Conservation (phyloP, 202 grass and related monocot species). For the Schoenoplectus tabernaemontani region DNA sequence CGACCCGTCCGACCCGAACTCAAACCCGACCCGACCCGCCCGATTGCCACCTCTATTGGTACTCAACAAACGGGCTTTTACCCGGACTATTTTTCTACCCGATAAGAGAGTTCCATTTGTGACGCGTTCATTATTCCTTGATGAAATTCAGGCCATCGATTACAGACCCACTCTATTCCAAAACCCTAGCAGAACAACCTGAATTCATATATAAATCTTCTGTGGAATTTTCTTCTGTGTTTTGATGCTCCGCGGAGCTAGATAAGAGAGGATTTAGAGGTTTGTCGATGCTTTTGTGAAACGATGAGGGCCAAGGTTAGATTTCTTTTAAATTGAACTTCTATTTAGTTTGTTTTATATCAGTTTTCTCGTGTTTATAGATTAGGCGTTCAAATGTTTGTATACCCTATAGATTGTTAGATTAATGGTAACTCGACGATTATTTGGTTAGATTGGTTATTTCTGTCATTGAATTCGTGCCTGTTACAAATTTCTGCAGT, state of each 20-base stretch:
- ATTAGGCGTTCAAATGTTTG: background rate
- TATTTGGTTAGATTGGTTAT: background rate
- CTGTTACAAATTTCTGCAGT: too few species aligned
- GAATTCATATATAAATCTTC: background rate
- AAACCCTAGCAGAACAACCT: background rate
- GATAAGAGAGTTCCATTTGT: background rate
- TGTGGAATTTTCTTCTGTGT: too few species aligned
- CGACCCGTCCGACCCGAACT: too few species aligned
- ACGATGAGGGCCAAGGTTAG: background rate
- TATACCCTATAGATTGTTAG: background rate
- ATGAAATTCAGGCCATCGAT: background rate
- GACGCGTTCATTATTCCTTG: background rate
- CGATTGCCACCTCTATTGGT: too few species aligned
- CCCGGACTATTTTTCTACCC: too few species aligned
- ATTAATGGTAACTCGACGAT: background rate
- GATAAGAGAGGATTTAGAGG: background rate
- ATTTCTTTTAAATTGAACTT: background rate
- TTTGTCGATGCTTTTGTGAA: background rate
- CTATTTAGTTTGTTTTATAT: background rate
- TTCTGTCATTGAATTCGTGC: too few species aligned
- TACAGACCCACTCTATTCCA: background rate
- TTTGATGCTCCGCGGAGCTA: background rate
- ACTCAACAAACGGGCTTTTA: background rate
- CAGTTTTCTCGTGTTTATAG: background rate
- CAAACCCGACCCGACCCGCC: too few species aligned